These are phyloP conservation scores for Isatis lusitanica DNA, from an alignment of 441 rosid genomes.

Conservation along the genomic window DNA sequence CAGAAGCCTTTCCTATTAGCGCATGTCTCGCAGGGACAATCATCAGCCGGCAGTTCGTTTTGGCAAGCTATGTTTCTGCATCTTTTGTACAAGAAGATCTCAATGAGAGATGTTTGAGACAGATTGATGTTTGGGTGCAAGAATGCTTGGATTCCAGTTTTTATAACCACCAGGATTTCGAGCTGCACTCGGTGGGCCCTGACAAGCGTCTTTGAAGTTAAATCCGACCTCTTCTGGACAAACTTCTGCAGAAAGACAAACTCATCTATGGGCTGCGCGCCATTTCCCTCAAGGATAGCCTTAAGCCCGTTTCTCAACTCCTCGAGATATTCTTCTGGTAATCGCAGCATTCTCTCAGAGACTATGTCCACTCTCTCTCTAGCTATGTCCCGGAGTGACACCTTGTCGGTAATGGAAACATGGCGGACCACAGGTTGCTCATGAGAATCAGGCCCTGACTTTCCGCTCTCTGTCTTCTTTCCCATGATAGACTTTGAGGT, in stretches of 20 bases:
- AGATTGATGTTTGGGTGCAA: slow-evolving; percentile 87
- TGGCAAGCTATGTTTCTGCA: slow-evolving; percentile 95
- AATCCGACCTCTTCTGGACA: slow-evolving; percentile 77
- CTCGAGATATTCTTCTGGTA: slow-evolving; percentile 78
- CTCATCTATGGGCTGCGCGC: slow-evolving; percentile 78
- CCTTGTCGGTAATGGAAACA: slow-evolving; percentile 70
- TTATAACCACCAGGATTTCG: slow-evolving; percentile 87
- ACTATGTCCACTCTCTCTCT: slow-evolving; percentile 81
- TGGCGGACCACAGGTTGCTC: slow-evolving; percentile 68
- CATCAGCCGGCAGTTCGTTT: slow-evolving; percentile 89
- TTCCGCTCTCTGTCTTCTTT: slow-evolving; percentile 76
- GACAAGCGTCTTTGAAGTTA: slow-evolving; percentile 77
- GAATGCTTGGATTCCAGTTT: slow-evolving; percentile 92
- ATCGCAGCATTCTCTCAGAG: slow-evolving; percentile 66
- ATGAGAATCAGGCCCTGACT: slow-evolving; percentile 58
- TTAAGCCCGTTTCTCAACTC: slow-evolving; percentile 82
- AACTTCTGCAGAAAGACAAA: slow-evolving; percentile 74
- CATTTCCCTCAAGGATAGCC: slow-evolving; percentile 78
- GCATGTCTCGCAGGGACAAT: slow-evolving; percentile 82
- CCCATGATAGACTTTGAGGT: slow-evolving; percentile 53
- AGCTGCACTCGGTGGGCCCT: slow-evolving; percentile 88
- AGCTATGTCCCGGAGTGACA: slow-evolving; percentile 73
- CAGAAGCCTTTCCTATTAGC: slow-evolving; percentile 86
- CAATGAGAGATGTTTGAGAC: slow-evolving; percentile 83
- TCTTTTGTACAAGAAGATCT: slow-evolving; percentile 84